Evolutionary conservation across 1,139 yeast species (phyloP).

Genomic region (Nakaseomyces kungkrabaensis): DNA sequence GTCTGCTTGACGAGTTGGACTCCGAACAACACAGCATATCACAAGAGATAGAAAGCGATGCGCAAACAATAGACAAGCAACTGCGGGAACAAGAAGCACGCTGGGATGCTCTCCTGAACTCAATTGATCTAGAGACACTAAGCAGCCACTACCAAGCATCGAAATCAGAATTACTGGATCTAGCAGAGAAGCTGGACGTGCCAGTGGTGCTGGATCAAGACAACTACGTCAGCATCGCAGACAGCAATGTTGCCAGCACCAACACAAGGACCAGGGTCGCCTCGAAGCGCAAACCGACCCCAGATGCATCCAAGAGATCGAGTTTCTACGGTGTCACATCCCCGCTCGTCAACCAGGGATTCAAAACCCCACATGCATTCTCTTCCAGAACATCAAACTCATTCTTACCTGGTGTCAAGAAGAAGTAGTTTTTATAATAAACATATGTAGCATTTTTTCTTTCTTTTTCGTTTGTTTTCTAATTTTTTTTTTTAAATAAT

Average conservation of each 20-base stretch:
- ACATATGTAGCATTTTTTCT: background rate
- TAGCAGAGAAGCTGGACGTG: background rate
- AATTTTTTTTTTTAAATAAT: too few species aligned
- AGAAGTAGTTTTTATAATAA: background rate
- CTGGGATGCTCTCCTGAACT: background rate
- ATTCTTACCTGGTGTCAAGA: background rate
- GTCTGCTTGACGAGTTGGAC: slow-evolving; percentile 35
- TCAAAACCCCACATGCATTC: background rate
- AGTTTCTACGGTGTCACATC: slow-evolving; percentile 8
- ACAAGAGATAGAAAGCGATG: background rate
- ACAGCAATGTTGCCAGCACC: slow-evolving; percentile 17
- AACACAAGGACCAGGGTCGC: too few species aligned
- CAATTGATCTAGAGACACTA: background rate
- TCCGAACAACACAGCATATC: slow-evolving; percentile 27
- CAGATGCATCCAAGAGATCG: slow-evolving; percentile 5
- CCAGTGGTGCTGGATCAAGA: background rate
- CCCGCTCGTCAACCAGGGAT: background rate
- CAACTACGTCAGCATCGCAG: slow-evolving; percentile 31
- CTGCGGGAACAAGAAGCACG: background rate
- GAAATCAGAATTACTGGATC: background rate
- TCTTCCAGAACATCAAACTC: background rate
- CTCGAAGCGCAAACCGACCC: background rate
- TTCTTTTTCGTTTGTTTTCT: background rate
- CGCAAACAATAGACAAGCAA: background rate
- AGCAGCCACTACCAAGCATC: background rate